Base-by-base conservation (phyloP, 306 rosid species). In the Prunus mongolica region DNA sequence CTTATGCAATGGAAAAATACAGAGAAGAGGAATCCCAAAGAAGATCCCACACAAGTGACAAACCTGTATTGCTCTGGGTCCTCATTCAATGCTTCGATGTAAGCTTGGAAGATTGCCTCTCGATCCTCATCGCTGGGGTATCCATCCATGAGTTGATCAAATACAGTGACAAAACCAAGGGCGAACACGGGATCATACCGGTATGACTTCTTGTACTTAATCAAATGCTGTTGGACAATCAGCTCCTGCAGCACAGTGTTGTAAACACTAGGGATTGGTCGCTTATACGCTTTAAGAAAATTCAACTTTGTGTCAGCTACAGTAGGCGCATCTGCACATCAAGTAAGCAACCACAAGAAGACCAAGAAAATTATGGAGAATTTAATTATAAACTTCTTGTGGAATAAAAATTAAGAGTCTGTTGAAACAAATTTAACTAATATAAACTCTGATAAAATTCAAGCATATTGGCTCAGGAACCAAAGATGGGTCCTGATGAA, bases 71-170 rank as follows among this genome's bases (percentile, higher is more conserved):
- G 88, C 19, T 84, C 85, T 38, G 99, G 98, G 51, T 93, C 94
- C 90, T 96, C 97, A 3, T 93, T 87, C 83, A 96, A 75, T 5
- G 97, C 98, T 15, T 82, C 82, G 27, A 93, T 82, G 70, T 96
- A 96, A 8, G 97, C 97, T 79, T 88, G 85, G 91, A 96, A 93
- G 87, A 91, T 96, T 76, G 89, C 96, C 14, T 88, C 89, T 52
- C 89, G 89, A 75, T 93, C 99, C 82, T 92, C 94, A 75, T 92
- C 93, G 68, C 93, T 88, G 55, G 97, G 94, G 86, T 96, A 93
- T 56, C 99, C 98, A n/a, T 96, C 99, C 97, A 96, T 96, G 76
- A 96, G 97, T 76, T 93, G 96, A 80, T 96, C 97, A 69, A 86
- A 92, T 18, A 96, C 94, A 44, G 98, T 96, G 74, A 92, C 97